Conservation (phyloP, 1,139 yeast species). For the Hanseniaspora uvarum region DNA sequence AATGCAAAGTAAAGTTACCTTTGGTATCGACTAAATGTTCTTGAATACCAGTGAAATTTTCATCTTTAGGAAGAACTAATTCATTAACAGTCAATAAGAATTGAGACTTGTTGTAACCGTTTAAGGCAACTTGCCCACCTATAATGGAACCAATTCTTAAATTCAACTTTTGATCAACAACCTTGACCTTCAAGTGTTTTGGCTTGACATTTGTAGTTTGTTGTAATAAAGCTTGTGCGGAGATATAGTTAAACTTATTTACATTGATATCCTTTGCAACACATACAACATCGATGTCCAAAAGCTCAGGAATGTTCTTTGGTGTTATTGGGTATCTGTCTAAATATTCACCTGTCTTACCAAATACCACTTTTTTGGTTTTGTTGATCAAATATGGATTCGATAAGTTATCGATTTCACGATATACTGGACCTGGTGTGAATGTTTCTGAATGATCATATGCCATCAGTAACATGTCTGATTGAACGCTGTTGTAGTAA, state of each 20-base stretch:
- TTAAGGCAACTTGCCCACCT: slow-evolving; percentile 77
- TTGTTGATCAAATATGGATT: slow-evolving; percentile 87
- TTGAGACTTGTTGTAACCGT: slow-evolving; percentile 77
- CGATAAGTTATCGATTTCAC: slow-evolving; percentile 75
- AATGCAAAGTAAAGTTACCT: slow-evolving; percentile 82
- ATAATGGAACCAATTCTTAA: slow-evolving; percentile 79
- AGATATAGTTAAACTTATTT: slow-evolving; percentile 62
- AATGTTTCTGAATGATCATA: slow-evolving; percentile 52
- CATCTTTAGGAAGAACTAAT: slow-evolving; percentile 82
- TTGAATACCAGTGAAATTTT: slow-evolving; percentile 74
- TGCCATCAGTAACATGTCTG: slow-evolving; percentile 68
- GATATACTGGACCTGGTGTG: slow-evolving; percentile 52
- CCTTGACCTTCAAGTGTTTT: slow-evolving; percentile 56
- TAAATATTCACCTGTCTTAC: slow-evolving; percentile 58
- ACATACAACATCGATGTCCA: slow-evolving; percentile 59
- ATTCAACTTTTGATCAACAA: slow-evolving; percentile 80
- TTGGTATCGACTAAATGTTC: slow-evolving; percentile 69
- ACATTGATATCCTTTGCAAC: slow-evolving; percentile 67
- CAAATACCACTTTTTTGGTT: slow-evolving; percentile 53
- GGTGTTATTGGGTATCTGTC: slow-evolving; percentile 57
- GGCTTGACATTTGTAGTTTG: slow-evolving; percentile 91
- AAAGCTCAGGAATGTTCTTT: slow-evolving; percentile 61
- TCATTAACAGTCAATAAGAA: slow-evolving; percentile 80
- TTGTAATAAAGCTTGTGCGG: slow-evolving; percentile 72
- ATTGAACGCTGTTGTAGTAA: slow-evolving; percentile 58